Percentiles rank a stretch among this genome's conserved stretches.
Evolutionary conservation across 805 yeast species (phyloP).

Genomic region (Zygosaccharomyces bailii): DNA sequence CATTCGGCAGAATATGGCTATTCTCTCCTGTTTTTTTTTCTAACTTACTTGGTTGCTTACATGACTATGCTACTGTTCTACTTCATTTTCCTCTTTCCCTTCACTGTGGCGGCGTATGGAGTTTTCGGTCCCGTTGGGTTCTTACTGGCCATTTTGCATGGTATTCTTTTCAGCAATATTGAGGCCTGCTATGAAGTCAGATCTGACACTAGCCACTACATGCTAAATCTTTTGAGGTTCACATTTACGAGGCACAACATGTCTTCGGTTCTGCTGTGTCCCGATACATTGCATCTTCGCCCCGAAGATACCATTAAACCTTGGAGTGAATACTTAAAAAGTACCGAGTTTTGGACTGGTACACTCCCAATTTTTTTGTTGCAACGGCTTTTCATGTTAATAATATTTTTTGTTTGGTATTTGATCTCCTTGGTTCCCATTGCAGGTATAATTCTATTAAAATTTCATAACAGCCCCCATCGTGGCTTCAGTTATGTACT

Average conservation of each 20-base stretch:
- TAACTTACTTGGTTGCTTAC: conserved; percentile 8
- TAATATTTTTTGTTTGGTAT: conserved; percentile 9
- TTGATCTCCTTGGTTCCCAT: conserved; percentile 11
- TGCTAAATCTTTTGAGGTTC: conserved; percentile 1
- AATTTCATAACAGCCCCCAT: conserved; percentile 10
- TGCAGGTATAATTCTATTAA: conserved; percentile 9
- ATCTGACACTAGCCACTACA: conserved; percentile 2
- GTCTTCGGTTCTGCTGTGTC: conserved; percentile 2
- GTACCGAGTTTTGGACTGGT: conserved; percentile 4
- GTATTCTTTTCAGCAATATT: conserved; percentile 9
- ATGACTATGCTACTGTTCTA: conserved; percentile 7
- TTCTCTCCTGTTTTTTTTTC: conserved; percentile 6
- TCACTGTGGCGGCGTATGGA: conserved; percentile 9
- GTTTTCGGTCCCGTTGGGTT: conserved; percentile 14
- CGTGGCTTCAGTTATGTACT: conserved; percentile 14
- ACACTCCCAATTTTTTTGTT: neutral
- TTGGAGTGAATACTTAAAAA: conserved; percentile 1
- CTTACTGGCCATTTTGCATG: conserved; percentile 11
- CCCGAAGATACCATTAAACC: neutral
- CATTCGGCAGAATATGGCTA: conserved; percentile 10
- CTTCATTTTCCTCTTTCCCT: conserved; percentile 10
- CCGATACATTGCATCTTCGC: conserved; percentile 5
- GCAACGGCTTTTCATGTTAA: neutral
- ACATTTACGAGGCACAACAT: conserved; percentile 5
- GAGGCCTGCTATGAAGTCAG: conserved; percentile 14